A percentile compares a stretch with the other conserved stretches of the same genome.
These are phyloP conservation scores for Orbilia brochopaga DNA, from an alignment of 2,329 filamentous ascomycete species.

Conservation along the genomic window DNA sequence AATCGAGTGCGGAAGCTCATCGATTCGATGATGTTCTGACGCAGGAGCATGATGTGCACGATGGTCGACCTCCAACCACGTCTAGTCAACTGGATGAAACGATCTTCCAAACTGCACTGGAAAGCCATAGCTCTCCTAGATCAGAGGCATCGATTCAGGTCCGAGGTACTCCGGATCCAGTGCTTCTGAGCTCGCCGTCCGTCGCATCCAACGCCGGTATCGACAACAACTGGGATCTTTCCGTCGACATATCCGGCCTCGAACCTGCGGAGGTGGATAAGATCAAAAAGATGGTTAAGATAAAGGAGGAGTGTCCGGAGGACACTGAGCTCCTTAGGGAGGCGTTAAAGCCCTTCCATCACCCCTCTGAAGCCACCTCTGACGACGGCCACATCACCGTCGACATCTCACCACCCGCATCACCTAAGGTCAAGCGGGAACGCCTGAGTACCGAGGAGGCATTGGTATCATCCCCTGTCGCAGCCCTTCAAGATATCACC, in stretches of 20 bases:
- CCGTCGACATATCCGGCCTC: conserved; percentile 27
- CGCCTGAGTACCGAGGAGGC: conserved; percentile 38
- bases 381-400: conserved; percentile 28
- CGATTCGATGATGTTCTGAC: conserved; percentile 28
- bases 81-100: conserved; percentile 17
- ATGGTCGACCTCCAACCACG: conserved; percentile 6
- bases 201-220: conserved; percentile 7
- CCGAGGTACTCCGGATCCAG: conserved; percentile 16
- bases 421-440: conserved; percentile 28
- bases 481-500: conserved; percentile 36
- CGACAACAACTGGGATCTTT: conserved; percentile 36
- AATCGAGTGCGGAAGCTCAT: conserved; percentile 35
- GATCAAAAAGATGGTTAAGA: conserved; percentile 32
- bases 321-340: conserved; percentile 33
- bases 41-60: not conserved
- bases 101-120: conserved; percentile 3
- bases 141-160: conserved; percentile 25
- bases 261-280: conserved; percentile 26
- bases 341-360: conserved; percentile 29
- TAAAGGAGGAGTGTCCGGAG: conserved; percentile 41
- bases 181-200: conserved; percentile 5
- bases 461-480: conserved; percentile 18
- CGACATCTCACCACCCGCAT: conserved; percentile 31
- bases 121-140: not conserved
- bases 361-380: conserved; percentile 12